Evolutionary conservation across 495 filamentous ascomycete genomes (phyloP).

Genomic region (Daldinia concentrica): DNA sequence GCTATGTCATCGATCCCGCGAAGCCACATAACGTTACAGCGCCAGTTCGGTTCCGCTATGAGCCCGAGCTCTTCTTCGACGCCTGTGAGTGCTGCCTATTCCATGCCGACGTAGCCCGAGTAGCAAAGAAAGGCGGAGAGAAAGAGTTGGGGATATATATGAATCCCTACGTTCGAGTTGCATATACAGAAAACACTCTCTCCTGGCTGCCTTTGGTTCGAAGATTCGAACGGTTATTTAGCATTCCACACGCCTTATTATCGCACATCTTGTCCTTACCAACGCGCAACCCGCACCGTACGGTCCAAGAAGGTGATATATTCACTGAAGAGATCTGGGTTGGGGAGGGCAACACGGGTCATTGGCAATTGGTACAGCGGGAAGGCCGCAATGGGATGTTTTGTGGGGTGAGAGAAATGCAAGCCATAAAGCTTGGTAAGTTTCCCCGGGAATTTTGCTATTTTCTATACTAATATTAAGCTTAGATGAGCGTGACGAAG

Average conservation of each 20-base stretch:
- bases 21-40: slow-evolving; percentile 41
- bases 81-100: slow-evolving; percentile 83
- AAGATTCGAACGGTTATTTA: slow-evolving; percentile 68
- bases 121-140: slow-evolving; percentile 50
- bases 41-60: slow-evolving; percentile 72
- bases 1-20: slow-evolving; percentile 44
- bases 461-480: slow-evolving; percentile 2
- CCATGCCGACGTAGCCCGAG: slow-evolving; percentile 69
- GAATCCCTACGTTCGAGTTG: slow-evolving; percentile 77
- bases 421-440: slow-evolving; percentile 41
- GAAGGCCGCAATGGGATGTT: slow-evolving; percentile 45
- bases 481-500: slow-evolving; percentile 34
- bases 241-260: slow-evolving; percentile 62
- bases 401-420: slow-evolving; percentile 49
- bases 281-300: slow-evolving; percentile 65
- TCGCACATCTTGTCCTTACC: slow-evolving; percentile 64
- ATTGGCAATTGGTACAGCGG: slow-evolving; percentile 40
- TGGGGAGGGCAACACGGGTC: slow-evolving; percentile 31
- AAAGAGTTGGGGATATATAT: slow-evolving; percentile 69
- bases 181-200: slow-evolving; percentile 65
- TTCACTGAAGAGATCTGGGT: slow-evolving; percentile 65
- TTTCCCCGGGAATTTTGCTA: neutral
- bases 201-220: slow-evolving; percentile 64
- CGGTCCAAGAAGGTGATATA: slow-evolving; percentile 62
- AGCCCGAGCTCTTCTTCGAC: slow-evolving; percentile 75